Evolutionary conservation across 2,329 filamentous ascomycete species (phyloP).

Genomic region (Cryphonectria carpinicola): DNA sequence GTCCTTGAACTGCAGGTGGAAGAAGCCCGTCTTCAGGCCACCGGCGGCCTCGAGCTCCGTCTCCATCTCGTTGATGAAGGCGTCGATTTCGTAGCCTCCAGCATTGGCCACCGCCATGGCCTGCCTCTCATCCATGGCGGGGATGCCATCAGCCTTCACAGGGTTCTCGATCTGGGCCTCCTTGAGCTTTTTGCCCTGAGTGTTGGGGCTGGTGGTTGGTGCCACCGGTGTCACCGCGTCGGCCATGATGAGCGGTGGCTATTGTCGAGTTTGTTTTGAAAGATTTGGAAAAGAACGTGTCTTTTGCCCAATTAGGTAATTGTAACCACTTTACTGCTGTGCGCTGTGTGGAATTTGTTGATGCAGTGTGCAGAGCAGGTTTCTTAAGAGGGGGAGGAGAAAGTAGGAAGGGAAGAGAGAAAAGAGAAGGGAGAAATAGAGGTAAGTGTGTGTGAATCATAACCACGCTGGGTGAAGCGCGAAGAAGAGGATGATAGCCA

Average conservation of each 20-base stretch:
- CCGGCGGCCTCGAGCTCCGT: conserved; percentile 41
- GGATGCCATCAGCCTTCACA: conserved; percentile 28
- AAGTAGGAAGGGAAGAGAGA: background rate
- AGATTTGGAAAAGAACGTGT: too few relatives aligned
- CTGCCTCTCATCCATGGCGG: conserved; percentile 37
- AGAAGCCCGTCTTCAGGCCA: conserved; percentile 44
- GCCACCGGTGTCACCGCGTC: conserved; percentile 25
- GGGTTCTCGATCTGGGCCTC: conserved; percentile 35
- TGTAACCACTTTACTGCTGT: too few relatives aligned
- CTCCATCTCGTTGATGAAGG: conserved; percentile 48
- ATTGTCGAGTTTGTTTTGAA: background rate
- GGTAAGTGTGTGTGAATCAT: background rate
- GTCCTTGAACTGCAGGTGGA: conserved; percentile 63
- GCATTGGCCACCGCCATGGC: conserved; percentile 43
- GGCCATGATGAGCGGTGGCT: conserved; percentile 16
- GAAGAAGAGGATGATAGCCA: background rate
- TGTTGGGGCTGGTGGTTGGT: conserved; percentile 21
- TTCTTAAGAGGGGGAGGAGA: background rate
- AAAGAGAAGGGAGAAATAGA: background rate
- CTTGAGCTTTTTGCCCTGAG: conserved; percentile 26
- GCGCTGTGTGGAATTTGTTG: too few relatives aligned
- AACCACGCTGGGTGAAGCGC: background rate
- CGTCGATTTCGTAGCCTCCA: conserved; percentile 42
- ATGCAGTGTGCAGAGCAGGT: background rate
- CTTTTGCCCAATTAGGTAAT: background rate